These are phyloP conservation scores for Vachellia collinsii DNA, from an alignment of 306 rosid species.

Conservation along the genomic window DNA sequence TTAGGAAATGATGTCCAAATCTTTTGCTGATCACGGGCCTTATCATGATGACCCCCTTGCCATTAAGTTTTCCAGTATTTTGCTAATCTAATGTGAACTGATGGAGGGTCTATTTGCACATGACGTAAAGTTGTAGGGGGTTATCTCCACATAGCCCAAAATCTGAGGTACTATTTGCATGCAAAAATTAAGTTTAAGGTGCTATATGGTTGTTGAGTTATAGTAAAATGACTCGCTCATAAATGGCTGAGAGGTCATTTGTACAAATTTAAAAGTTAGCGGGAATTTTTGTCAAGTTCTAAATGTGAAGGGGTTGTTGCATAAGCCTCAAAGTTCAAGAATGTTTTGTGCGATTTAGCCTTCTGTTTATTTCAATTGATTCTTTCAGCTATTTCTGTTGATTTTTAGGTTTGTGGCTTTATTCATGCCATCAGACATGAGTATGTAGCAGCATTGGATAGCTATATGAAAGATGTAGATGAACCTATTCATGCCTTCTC, in stretches of 20 bases:
- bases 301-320: background rate
- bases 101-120: background rate
- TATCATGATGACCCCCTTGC: background rate
- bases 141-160: background rate
- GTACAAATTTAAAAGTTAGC: background rate
- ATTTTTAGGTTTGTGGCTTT: constrained; percentile 83
- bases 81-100: background rate
- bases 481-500: constrained; percentile 92
- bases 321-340: background rate
- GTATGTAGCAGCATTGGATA: constrained; percentile 82
- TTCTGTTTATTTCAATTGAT: constrained; percentile 34
- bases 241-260: background rate
- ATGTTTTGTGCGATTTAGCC: background rate
- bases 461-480: constrained; percentile 82
- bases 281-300: background rate
- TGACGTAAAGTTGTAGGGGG: background rate
- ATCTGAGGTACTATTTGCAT: background rate
- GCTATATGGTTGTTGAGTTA: background rate
- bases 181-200: background rate
- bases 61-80: background rate
- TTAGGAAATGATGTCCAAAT: background rate
- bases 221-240: background rate
- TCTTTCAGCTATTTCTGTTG: constrained; percentile 27
- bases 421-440: constrained; percentile 72
- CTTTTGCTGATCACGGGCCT: background rate